Evolutionary conservation across 1,284 basidiomycete genomes (phyloP), one percentile per base, ranked within the genome.

Genomic region (Naganishia sp.): DNA sequence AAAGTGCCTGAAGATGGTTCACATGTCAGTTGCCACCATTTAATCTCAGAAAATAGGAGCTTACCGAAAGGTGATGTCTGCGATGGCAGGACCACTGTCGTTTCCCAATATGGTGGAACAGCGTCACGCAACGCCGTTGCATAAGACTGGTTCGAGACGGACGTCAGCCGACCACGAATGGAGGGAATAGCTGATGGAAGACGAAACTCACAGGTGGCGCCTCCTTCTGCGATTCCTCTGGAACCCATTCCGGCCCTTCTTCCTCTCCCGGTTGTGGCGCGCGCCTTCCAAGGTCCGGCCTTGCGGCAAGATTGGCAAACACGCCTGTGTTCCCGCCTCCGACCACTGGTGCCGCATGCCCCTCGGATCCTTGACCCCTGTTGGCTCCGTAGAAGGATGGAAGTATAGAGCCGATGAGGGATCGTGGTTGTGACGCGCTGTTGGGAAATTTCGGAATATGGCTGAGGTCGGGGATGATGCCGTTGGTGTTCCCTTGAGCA

Each of bases 81-180:
- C 0, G 77, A 78, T 0, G 80, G 80, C 1, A 92, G 87, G 67
- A 95, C 90, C 16, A 97, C 87, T 0, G 93, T 94, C 1, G 92
- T 97, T 78, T 99, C 95, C 91, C 94, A 98, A 79, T 99, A 99
- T 0, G 93, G 86, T 0, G 95, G 96, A 0, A 92, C 94, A 0
- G 92, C 86, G 75, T 99, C 95, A 10, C 89, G 87, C 67, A 94
- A 88, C 1, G 95, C 95, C 25, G 88, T 84, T 48, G 87, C 85
- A 77, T 99, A 99, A 0, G 93, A 88, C 86, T 94, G 74, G 6
- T 18, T 53, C 28, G 7, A 33, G 28, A 53, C 4, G 16, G 2
- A 9, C 18, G 23, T 21, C 13, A 21, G 33, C 6, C 21, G 23
- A 55, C 10, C 28, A 44, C 16, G 28, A 11, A 28, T 33, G 7